Conservation (phyloP, 495 filamentous ascomycete species). For the Diplogelasinospora grovesii region DNA sequence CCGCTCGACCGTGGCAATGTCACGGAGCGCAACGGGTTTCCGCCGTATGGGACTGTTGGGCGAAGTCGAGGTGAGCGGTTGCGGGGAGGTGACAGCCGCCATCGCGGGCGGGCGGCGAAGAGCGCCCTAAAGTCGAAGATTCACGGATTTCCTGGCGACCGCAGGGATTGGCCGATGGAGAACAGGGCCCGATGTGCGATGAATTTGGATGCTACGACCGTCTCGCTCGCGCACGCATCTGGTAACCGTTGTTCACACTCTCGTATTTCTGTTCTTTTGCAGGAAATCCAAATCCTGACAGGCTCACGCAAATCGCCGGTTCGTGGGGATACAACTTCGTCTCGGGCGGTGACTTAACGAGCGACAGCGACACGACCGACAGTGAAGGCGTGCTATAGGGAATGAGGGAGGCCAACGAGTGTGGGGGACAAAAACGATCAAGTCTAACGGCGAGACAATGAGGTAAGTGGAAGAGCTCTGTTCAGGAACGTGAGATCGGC, state of each 20-base stretch:
- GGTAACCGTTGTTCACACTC: neutral
- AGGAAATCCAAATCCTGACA: no score
- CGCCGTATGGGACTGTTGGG: conserved; percentile 32
- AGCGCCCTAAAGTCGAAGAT: conserved; percentile 7
- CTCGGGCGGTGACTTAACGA: no score
- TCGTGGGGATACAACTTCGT: no score
- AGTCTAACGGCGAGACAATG: conserved; percentile 2
- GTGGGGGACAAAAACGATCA: no score
- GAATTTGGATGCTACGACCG: neutral
- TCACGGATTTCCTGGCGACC: conserved; percentile 10
- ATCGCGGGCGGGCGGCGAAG: conserved; percentile 26
- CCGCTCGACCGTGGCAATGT: conserved; percentile 25
- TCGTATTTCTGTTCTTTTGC: no score
- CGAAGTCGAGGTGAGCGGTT: conserved; percentile 24
- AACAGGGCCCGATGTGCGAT: no score
- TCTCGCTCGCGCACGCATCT: conserved; percentile 5
- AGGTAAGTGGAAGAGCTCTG: conserved; percentile 5
- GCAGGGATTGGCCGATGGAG: neutral
- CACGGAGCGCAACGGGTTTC: conserved; percentile 33
- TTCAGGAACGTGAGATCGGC: conserved; percentile 11
- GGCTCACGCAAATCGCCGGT: no score
- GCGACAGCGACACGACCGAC: conserved; percentile 12
- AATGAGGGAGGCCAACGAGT: no score
- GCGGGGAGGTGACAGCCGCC: conserved; percentile 36
- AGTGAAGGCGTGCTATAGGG: no score